phyloP scores from a whole-genome alignment of 768 basidiomycete species.

The Termitomyces sp. region DNA sequence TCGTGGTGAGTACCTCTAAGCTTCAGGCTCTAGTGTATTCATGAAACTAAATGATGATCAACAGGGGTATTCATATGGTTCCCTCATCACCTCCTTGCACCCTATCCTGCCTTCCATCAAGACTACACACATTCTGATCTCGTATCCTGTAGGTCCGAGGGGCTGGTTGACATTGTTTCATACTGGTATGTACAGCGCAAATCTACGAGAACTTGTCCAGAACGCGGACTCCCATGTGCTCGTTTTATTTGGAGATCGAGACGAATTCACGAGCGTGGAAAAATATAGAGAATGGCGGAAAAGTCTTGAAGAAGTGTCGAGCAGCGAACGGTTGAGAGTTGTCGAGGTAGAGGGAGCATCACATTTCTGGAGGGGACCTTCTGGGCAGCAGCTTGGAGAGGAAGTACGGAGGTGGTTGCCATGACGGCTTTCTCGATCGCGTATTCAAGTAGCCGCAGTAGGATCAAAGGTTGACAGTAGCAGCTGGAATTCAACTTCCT shows the following conservation, averaged over 20 bases:
- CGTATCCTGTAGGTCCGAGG: slow-evolving; percentile 70
- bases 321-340: slow-evolving; percentile 20
- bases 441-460: background rate
- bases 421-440: slow-evolving; percentile 16
- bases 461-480: slow-evolving; percentile 9
- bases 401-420: slow-evolving; percentile 29
- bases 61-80: slow-evolving; percentile 81
- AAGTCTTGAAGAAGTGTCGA: slow-evolving; percentile 24
- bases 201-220: slow-evolving; percentile 43
- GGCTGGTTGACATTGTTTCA: slow-evolving; percentile 66
- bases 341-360: slow-evolving; percentile 41
- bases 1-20: slow-evolving; percentile 45
- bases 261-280: slow-evolving; percentile 60
- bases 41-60: slow-evolving; percentile 2
- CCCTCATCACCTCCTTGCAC: slow-evolving; percentile 63
- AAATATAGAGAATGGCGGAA: slow-evolving; percentile 54
- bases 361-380: slow-evolving; percentile 60
- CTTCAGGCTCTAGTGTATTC: background rate
- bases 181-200: slow-evolving; percentile 43
- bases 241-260: slow-evolving; percentile 58
- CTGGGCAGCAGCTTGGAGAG: slow-evolving; percentile 20
- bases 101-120: slow-evolving; percentile 45
- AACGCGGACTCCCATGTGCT: slow-evolving; percentile 47
- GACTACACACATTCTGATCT: slow-evolving; percentile 64
- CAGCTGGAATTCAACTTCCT: slow-evolving; percentile 6